These are phyloP conservation scores for Nicotiana otophora DNA, from an alignment of 257 asterid species.

Conservation along the genomic window DNA sequence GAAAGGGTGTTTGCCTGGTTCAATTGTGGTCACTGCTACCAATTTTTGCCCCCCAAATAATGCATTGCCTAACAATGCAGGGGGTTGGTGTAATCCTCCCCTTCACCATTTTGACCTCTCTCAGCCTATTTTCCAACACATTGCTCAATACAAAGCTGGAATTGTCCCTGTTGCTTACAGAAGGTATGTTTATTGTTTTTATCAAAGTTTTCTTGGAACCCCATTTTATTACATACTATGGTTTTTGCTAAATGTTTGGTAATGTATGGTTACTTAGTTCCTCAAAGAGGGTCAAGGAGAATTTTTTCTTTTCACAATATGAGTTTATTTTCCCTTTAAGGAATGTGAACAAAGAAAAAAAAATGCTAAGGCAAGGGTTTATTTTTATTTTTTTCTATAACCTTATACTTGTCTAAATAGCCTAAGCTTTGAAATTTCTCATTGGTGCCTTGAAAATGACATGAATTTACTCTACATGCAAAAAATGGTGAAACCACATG, in stretches of 20 bases:
- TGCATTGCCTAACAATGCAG: constrained; percentile 66
- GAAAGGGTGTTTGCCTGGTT: constrained; percentile 49
- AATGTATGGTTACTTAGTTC: background rate
- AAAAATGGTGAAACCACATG: background rate
- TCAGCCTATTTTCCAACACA: constrained; percentile 77
- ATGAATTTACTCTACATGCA: background rate
- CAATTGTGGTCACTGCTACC: constrained; percentile 73
- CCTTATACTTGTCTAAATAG: background rate
- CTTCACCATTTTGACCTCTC: constrained; percentile 76
- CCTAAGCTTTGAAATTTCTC: background rate
- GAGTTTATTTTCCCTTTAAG: background rate
- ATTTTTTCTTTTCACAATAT: background rate
- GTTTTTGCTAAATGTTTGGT: background rate
- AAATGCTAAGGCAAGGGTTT: background rate
- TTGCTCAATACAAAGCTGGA: constrained; percentile 81
- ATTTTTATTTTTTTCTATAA: background rate
- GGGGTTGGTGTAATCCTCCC: constrained; percentile 98
- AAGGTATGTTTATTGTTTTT: constrained; percentile 31
- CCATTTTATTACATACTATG: background rate
- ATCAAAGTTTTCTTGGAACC: too few species aligned
- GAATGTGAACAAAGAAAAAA: background rate
- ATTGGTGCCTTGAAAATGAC: background rate
- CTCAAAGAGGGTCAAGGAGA: background rate
- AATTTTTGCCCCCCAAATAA: constrained; percentile 91
- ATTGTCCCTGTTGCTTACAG: constrained; percentile 83